These are phyloP conservation scores for Populus tremula DNA, from an alignment of 345 rosid genomes.

Conservation along the genomic window DNA sequence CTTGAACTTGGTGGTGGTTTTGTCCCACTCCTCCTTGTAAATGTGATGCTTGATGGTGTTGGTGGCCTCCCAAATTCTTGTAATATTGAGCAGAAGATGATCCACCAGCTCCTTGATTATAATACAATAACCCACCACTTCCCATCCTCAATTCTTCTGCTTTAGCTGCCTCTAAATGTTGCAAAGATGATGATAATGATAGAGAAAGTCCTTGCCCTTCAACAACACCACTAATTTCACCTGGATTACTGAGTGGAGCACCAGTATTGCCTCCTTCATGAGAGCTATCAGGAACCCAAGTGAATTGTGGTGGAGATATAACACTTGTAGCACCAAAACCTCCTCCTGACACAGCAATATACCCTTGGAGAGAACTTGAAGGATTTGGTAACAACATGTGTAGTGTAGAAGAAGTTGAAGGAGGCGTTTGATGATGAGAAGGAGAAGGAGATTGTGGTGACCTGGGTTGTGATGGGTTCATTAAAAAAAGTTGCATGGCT, in stretches of 20 bases:
- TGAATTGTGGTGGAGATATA: constrained; percentile 51
- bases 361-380: constrained; percentile 52
- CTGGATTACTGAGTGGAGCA: constrained; percentile 31
- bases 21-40: constrained; percentile 38
- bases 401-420: constrained; percentile 61
- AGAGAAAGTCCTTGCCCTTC: constrained; percentile 89
- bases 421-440: constrained; percentile 34
- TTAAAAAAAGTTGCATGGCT: constrained; percentile 88
- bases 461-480: constrained; percentile 73
- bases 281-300: constrained; percentile 56
- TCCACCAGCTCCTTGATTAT: constrained; percentile 37
- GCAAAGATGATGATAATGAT: constrained; percentile 73
- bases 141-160: constrained; percentile 74
- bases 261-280: constrained; percentile 35
- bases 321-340: constrained; percentile 31
- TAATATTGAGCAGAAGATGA: constrained; percentile 44
- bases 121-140: constrained; percentile 48
- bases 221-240: constrained; percentile 52
- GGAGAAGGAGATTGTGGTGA: constrained; percentile 60
- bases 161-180: constrained; percentile 77
- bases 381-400: constrained; percentile 81
- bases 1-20: constrained; percentile 43
- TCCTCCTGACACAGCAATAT: constrained; percentile 23
- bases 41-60: constrained; percentile 37
- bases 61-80: constrained; percentile 36